Conservation (phyloP, 73 alveolate genomes). For the Tetrahymena borealis region DNA sequence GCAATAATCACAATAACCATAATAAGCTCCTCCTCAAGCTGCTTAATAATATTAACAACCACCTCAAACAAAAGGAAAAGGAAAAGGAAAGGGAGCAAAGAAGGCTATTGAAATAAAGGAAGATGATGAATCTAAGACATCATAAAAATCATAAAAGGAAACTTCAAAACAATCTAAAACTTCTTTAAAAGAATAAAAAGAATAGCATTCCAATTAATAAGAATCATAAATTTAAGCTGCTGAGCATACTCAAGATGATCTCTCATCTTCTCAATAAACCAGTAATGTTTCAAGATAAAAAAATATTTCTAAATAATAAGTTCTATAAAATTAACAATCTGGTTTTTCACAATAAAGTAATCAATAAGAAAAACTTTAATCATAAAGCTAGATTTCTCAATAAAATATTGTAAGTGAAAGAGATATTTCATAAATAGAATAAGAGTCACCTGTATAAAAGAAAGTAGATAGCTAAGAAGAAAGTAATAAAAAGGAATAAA, state of each 20-base stretch:
- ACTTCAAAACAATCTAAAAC: background rate
- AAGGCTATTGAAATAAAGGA: background rate
- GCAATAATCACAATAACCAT: background rate
- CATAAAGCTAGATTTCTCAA: background rate
- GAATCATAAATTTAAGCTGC: background rate
- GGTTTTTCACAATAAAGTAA: background rate
- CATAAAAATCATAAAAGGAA: background rate
- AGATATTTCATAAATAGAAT: background rate
- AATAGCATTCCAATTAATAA: background rate
- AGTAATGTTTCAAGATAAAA: background rate
- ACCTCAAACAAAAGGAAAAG: background rate
- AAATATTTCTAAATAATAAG: background rate
- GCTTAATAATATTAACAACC: background rate
- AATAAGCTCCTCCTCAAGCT: background rate
- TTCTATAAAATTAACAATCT: background rate
- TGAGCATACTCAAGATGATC: background rate
- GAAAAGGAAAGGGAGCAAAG: background rate
- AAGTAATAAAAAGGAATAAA: background rate
- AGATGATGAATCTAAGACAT: background rate
- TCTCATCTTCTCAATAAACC: background rate
- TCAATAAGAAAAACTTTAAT: background rate
- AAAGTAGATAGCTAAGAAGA: background rate
- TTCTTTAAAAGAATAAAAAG: background rate
- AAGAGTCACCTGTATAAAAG: background rate
- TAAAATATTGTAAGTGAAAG: background rate